A percentile compares a stretch with the other conserved stretches of the same genome.
phyloP scores from a whole-genome alignment of 768 basidiomycete species.

The Kwoniella bestiolae region DNA sequence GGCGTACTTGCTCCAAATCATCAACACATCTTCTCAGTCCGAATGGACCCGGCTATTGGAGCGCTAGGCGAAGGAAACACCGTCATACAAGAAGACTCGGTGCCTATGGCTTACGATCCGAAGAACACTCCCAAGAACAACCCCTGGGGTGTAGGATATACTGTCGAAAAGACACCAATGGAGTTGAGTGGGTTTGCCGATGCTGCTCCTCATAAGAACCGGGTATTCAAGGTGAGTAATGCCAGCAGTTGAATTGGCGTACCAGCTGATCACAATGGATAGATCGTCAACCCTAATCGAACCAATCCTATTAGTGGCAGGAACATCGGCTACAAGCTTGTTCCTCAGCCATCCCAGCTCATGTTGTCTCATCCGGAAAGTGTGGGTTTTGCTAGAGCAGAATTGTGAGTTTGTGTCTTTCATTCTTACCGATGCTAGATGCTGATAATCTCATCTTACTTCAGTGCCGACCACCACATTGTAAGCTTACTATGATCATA shows the following conservation, averaged over 20 bases:
- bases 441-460: not conserved
- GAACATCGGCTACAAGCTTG: slow-evolving; percentile 49
- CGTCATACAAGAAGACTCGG: slow-evolving; percentile 44
- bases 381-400: slow-evolving; percentile 28
- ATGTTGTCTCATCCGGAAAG: slow-evolving; percentile 38
- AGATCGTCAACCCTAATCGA: slow-evolving; percentile 40
- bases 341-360: slow-evolving; percentile 42
- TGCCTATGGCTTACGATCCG: slow-evolving; percentile 26
- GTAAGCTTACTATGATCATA: not conserved
- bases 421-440: not conserved
- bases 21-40: slow-evolving; percentile 43
- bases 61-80: slow-evolving; percentile 27
- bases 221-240: slow-evolving; percentile 41
- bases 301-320: slow-evolving; percentile 36
- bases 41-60: slow-evolving; percentile 46
- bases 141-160: slow-evolving; percentile 36
- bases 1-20: slow-evolving; percentile 43
- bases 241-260: not conserved
- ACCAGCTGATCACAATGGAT: not conserved
- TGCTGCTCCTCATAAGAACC: slow-evolving; percentile 38
- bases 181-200: slow-evolving; percentile 35
- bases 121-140: slow-evolving; percentile 24
- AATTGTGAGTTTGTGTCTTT: slow-evolving; percentile 26
- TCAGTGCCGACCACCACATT: not conserved
- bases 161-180: slow-evolving; percentile 37